A percentile compares a stretch with the other conserved stretches of the same genome.
phyloP scores from a whole-genome alignment of 345 rosid species.

The Luvunga scandens region DNA sequence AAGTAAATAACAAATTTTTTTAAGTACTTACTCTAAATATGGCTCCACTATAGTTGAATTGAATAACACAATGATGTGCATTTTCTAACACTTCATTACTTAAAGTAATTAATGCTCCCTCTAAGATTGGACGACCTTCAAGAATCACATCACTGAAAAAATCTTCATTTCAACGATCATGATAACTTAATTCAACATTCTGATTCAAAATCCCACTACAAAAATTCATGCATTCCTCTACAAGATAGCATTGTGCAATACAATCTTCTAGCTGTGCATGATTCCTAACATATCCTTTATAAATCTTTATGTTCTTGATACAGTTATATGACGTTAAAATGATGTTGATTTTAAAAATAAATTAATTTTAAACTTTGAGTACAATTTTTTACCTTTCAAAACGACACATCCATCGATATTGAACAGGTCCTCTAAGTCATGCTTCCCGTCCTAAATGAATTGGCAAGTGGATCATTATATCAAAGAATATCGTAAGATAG shows the following conservation, averaged over 20 bases:
- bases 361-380: background rate
- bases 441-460: too few species aligned
- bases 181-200: background rate
- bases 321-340: background rate
- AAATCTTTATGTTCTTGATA: background rate
- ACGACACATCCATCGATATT: fast-evolving
- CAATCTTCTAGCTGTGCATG: background rate
- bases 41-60: background rate
- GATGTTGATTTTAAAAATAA: background rate
- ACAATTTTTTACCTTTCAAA: background rate
- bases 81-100: background rate
- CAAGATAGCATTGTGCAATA: too few species aligned
- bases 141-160: background rate
- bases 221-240: background rate
- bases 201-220: background rate
- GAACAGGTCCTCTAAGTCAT: too few species aligned
- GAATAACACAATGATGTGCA: background rate
- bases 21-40: background rate
- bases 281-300: background rate
- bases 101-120: too few species aligned
- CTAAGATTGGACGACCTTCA: too few species aligned
- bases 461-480: too few species aligned
- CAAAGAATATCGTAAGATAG: too few species aligned
- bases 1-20: background rate
- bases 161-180: background rate